phyloP scores from a whole-genome alignment of 345 rosid genomes.

The Eucalyptus brandiana region DNA sequence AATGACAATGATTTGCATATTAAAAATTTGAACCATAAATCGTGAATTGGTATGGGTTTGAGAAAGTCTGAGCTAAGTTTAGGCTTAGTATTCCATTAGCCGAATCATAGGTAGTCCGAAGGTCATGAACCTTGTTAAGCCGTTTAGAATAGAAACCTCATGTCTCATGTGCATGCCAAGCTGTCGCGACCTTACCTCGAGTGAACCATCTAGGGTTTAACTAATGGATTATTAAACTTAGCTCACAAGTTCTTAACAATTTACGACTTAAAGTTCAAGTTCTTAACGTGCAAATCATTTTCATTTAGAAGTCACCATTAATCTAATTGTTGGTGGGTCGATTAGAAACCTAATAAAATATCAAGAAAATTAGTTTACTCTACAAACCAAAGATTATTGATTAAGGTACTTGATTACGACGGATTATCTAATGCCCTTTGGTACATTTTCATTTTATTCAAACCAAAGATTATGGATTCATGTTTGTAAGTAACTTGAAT shows the following conservation, averaged over 20 bases:
- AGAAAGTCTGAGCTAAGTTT: too few species aligned
- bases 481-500: not conserved
- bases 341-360: not conserved
- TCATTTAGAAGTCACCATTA: not conserved
- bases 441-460: not conserved
- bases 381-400: not conserved
- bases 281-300: not conserved
- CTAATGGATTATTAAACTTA: not conserved
- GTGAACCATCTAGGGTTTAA: too few species aligned
- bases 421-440: not conserved
- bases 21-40: too few species aligned
- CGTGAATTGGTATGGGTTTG: fast-evolving
- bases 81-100: not conserved
- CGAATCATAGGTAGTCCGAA: not conserved
- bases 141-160: too few species aligned
- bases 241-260: not conserved
- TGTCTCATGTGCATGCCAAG: not conserved
- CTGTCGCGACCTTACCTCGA: not conserved
- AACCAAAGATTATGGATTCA: too few species aligned
- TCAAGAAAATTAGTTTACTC: not conserved
- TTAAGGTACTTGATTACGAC: not conserved
- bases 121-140: too few species aligned
- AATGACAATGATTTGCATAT: too few species aligned
- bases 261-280: not conserved
- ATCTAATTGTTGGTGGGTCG: too few species aligned